Base-by-base conservation (phyloP, 1,284 basidiomycete genomes). In the Neonothopanus nambi region DNA sequence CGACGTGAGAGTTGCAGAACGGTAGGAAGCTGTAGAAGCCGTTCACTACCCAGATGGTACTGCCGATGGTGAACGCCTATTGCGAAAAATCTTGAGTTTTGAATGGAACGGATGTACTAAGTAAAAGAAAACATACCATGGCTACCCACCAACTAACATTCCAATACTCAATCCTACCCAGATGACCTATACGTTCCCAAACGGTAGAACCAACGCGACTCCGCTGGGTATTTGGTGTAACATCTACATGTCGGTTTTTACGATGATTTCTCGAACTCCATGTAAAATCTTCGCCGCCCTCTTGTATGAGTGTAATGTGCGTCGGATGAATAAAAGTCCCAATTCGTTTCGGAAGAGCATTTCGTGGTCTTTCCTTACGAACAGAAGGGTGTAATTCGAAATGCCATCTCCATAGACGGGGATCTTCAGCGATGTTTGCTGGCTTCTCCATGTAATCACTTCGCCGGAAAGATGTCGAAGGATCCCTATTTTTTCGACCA, bases 1-100 rank as follows among this genome's bases (percentile, higher is more conserved):
- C 55, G 18, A 69, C 60, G n/a, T 61, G 53, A n/a, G 72, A 62
- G 50, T 70, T 62, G 7, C 76, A 61, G 45, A 78, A 67, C 0
- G 82, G 82, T 1, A 82, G 72, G 60, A 78, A 81, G 4, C 75
- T 72, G 36, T 76, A 63, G 59, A 82, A 82, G 12, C 80, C 82
- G 61, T 84, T 83, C 33, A 80, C 65, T n/a, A 82, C 76, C 81
- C 78, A 81, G 4, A 79, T 68, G 8, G 73, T 64, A 40, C 72
- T 75, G 21, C 78, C 79, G 15, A 71, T 45, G 0, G 75, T 77
- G 52, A 70, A 72, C 5, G 59, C 47, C 70, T 71, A n/a, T 51
- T n/a, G 5, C 17, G 17, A 13, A 13, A n/a, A 13, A 23, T 8
- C 18, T 9, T 3, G 6, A 57, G 11, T 3, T 11, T 11, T 41